Conservation (phyloP, 805 yeast genomes). For the Debaryomyces tyrocola region DNA sequence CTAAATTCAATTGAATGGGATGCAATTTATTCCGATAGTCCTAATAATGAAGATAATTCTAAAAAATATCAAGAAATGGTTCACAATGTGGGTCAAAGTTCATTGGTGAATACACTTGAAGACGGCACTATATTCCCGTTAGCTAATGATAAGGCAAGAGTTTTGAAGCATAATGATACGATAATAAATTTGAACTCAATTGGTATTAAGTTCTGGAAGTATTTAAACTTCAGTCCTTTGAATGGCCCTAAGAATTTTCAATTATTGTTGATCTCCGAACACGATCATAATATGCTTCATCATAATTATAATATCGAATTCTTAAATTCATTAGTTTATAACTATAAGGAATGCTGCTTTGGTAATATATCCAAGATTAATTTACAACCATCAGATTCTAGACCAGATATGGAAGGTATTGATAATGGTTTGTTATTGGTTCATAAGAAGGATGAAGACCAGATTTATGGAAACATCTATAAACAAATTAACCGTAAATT, state of each 20-base stretch:
- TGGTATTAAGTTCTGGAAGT: conserved; percentile 55
- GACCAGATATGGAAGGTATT: conserved; percentile 29
- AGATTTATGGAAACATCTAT: conserved; percentile 27
- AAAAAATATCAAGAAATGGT: conserved; percentile 19
- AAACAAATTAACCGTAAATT: conserved; percentile 29
- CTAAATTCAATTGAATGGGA: conserved; percentile 36
- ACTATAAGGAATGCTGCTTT: conserved; percentile 48
- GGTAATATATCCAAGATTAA: conserved; percentile 43
- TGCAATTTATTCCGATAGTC: conserved; percentile 17
- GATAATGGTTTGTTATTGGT: conserved; percentile 27
- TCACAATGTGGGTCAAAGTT: conserved; percentile 10
- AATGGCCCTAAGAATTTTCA: conserved; percentile 51
- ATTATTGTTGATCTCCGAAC: conserved; percentile 46
- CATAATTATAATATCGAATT: conserved; percentile 34
- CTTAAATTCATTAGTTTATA: conserved; percentile 39
- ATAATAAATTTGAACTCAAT: conserved; percentile 46
- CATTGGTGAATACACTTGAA: conserved; percentile 6
- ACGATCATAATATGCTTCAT: conserved; percentile 20
- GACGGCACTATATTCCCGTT: conserved; percentile 25
- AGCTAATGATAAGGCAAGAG: conserved; percentile 25
- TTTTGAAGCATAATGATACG: conserved; percentile 32
- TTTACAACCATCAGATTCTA: conserved; percentile 24
- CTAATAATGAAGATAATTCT: conserved; percentile 17
- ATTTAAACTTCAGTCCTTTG: conserved; percentile 56
- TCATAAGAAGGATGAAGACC: conserved; percentile 16